Evolutionary conservation across 2,329 filamentous ascomycete genomes (phyloP).

Genomic region (Fusarium irregulare): DNA sequence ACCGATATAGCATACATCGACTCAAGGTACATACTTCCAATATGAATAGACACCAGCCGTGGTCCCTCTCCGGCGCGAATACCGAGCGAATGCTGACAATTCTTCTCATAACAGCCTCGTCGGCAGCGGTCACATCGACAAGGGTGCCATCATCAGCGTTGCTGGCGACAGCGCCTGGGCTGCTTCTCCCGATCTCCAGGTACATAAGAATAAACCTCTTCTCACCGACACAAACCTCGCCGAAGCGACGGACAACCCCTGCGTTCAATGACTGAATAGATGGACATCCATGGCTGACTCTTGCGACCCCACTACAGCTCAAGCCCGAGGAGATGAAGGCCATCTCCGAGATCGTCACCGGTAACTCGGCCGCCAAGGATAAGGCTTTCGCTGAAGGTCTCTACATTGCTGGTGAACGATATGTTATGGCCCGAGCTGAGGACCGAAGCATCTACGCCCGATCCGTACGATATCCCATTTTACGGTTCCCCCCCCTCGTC

Average conservation of each 20-base stretch:
- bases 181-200: slow-evolving; percentile 74
- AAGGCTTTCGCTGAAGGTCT: slow-evolving; percentile 78
- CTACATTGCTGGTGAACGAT: slow-evolving; percentile 80
- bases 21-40: slow-evolving; percentile 56
- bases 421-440: slow-evolving; percentile 79
- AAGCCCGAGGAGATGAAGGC: slow-evolving; percentile 68
- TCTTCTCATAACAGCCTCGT: slow-evolving; percentile 71
- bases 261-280: not conserved
- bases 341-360: slow-evolving; percentile 64
- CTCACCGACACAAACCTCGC: slow-evolving; percentile 1
- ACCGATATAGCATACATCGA: slow-evolving; percentile 61
- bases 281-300: slow-evolving; percentile 18
- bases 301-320: slow-evolving; percentile 43
- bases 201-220: slow-evolving; percentile 66
- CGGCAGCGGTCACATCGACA: slow-evolving; percentile 81
- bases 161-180: slow-evolving; percentile 88
- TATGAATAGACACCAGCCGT: not conserved
- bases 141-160: slow-evolving; percentile 84
- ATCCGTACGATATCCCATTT: slow-evolving; percentile 68
- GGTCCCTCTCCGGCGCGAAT: slow-evolving; percentile 11
- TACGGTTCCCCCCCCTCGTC: not conserved
- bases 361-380: slow-evolving; percentile 63
- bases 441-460: slow-evolving; percentile 86
- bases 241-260: slow-evolving; percentile 4
- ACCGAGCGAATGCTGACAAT: slow-evolving; percentile 41